Evolutionary conservation across 495 filamentous ascomycete genomes (phyloP).

Genomic region (Penicillium canariense): DNA sequence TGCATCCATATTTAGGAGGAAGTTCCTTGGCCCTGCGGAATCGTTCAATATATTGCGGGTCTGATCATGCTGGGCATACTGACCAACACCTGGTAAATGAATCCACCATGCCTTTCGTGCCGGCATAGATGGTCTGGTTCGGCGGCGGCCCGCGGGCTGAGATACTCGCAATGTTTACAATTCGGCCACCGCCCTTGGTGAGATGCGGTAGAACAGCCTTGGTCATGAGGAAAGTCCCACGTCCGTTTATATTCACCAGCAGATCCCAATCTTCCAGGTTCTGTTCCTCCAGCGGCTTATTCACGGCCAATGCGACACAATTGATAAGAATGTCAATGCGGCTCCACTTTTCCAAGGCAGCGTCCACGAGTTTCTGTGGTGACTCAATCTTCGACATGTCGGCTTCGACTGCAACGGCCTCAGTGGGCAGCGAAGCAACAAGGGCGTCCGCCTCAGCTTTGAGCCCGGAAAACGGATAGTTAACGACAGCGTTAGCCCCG

Average conservation of each 20-base stretch:
- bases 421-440: conserved; percentile 9
- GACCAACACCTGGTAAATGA: conserved; percentile 39
- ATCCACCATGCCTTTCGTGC: conserved; percentile 31
- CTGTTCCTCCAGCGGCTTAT: conserved; percentile 36
- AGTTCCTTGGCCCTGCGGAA: conserved; percentile 30
- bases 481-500: conserved; percentile 42
- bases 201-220: conserved; percentile 32
- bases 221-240: conserved; percentile 38
- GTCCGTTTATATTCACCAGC: conserved; percentile 37
- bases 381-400: conserved; percentile 18
- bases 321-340: conserved; percentile 38
- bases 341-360: conserved; percentile 18
- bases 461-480: conserved; percentile 26
- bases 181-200: conserved; percentile 22
- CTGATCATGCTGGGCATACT: no score
- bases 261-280: conserved; percentile 38
- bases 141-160: conserved; percentile 23
- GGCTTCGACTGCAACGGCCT: conserved; percentile 17
- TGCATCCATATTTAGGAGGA: conserved; percentile 29
- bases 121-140: conserved; percentile 30
- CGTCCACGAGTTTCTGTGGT: conserved; percentile 19
- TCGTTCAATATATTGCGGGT: background rate
- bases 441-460: conserved; percentile 17
- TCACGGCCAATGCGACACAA: conserved; percentile 38
- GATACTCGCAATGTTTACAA: conserved; percentile 28